A percentile compares a stretch with the other conserved stretches of the same genome.
phyloP scores from a whole-genome alignment of 2,329 filamentous ascomycete genomes.

The Hypoxylon sp. region DNA sequence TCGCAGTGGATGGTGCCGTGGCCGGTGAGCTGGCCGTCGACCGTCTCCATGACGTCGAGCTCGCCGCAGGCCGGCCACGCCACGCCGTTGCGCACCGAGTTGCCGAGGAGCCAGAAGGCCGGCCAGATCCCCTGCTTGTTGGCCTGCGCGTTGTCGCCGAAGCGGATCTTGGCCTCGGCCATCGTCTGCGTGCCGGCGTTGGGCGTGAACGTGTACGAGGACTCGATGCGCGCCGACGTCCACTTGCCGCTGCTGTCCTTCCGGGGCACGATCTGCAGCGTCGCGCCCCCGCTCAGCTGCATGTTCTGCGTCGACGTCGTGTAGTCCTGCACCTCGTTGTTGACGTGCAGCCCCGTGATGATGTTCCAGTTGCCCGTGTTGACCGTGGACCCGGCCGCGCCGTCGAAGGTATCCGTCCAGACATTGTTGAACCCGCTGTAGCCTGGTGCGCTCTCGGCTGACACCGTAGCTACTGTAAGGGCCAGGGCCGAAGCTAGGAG shows the following conservation, averaged over 20 bases:
- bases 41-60: slow-evolving; percentile 60
- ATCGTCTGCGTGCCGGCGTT: slow-evolving; percentile 51
- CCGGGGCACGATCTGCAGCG: slow-evolving; percentile 61
- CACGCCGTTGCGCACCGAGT: slow-evolving; percentile 55
- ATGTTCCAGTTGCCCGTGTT: slow-evolving; percentile 56
- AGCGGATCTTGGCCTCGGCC: slow-evolving; percentile 56
- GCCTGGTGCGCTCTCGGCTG: slow-evolving; percentile 45
- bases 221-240: slow-evolving; percentile 62
- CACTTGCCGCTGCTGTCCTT: slow-evolving; percentile 51
- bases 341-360: slow-evolving; percentile 55
- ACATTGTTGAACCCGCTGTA: slow-evolving; percentile 53
- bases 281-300: slow-evolving; percentile 60
- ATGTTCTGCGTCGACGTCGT: slow-evolving; percentile 54
- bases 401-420: slow-evolving; percentile 58
- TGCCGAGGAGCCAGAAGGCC: slow-evolving; percentile 62
- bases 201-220: slow-evolving; percentile 56
- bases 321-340: slow-evolving; percentile 61
- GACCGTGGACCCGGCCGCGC: slow-evolving; percentile 50
- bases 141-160: slow-evolving; percentile 50
- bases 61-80: slow-evolving; percentile 60
- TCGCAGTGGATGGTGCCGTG: slow-evolving; percentile 61
- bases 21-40: slow-evolving; percentile 56
- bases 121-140: slow-evolving; percentile 62
- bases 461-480: slow-evolving; percentile 25
- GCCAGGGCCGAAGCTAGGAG: slow-evolving; percentile 36